Evolutionary conservation across 148 eudicot genomes (phyloP).

Genomic region (Silene conica): DNA sequence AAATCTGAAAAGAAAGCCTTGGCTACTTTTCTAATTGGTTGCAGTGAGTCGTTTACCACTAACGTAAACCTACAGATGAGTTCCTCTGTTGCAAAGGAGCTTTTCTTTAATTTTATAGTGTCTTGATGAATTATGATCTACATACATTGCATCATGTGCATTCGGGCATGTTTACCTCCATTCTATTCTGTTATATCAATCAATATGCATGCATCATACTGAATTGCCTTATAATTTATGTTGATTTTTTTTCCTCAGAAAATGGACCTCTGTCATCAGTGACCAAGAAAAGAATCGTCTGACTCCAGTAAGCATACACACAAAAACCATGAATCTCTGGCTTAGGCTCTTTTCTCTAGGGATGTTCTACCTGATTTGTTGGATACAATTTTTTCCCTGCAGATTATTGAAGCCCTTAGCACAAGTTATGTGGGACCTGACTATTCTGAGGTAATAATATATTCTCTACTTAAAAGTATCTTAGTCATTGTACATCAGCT

Average conservation of each 20-base stretch:
- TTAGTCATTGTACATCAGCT: constrained; percentile 4
- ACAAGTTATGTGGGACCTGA: constrained; percentile 90
- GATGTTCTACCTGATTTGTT: neutral
- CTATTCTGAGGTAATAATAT: constrained; percentile 61
- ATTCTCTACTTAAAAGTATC: neutral
- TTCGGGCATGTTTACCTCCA: neutral
- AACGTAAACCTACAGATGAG: neutral
- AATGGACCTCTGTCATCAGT: constrained; percentile 75
- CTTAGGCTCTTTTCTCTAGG: neutral
- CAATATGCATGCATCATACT: neutral
- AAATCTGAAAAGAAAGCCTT: neutral
- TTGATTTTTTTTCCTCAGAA: constrained; percentile 38
- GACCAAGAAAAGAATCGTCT: constrained; percentile 82
- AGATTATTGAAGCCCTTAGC: constrained; percentile 89
- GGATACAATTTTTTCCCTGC: constrained; percentile 14
- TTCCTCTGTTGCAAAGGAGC: neutral
- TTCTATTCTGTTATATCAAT: neutral
- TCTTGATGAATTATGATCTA: neutral
- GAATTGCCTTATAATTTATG: neutral
- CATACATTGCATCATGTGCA: neutral
- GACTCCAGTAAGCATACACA: constrained; percentile 59
- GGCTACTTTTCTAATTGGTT: neutral
- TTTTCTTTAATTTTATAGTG: neutral
- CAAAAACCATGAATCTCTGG: neutral
- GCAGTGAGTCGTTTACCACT: neutral